These are phyloP conservation scores for Penicillium mononematosum DNA, from an alignment of 495 filamentous ascomycete species.

Conservation along the genomic window DNA sequence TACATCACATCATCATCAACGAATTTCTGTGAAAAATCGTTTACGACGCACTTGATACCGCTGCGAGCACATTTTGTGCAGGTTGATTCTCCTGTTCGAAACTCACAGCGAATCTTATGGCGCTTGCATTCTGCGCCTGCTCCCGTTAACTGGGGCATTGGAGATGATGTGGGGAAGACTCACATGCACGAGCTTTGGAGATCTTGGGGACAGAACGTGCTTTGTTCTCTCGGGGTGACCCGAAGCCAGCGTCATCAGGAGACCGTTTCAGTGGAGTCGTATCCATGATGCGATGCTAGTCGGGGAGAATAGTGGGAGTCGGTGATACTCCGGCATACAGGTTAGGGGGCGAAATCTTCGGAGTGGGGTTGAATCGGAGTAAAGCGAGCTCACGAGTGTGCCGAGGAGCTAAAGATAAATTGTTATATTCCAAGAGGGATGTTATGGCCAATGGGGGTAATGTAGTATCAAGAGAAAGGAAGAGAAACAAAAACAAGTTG, in stretches of 20 bases:
- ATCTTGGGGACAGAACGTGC: conserved; percentile 36
- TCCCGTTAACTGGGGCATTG: conserved; percentile 2
- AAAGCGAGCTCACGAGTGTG: neutral
- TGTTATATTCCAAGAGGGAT: neutral
- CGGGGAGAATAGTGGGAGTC: conserved; percentile 17
- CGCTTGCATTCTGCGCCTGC: conserved; percentile 49
- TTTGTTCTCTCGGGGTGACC: conserved; percentile 29
- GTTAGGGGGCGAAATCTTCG: conserved; percentile 22
- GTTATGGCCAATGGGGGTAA: neutral
- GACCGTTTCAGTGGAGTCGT: conserved; percentile 43
- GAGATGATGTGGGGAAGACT: conserved; percentile 25
- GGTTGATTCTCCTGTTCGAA: conserved; percentile 41
- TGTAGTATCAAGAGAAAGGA: neutral
- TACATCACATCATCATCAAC: conserved; percentile 49
- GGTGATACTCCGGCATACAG: conserved; percentile 39
- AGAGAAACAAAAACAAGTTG: neutral
- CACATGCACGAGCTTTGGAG: conserved; percentile 50
- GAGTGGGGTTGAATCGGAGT: conserved; percentile 13
- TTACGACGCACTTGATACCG: conserved; percentile 49
- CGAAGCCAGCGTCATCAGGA: conserved; percentile 41
- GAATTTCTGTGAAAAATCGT: conserved; percentile 52
- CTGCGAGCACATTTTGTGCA: conserved; percentile 49
- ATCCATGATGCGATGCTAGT: conserved; percentile 35
- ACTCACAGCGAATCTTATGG: conserved; percentile 50
- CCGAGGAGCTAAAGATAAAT: neutral